These are phyloP conservation scores for Diutina rugosa DNA, from an alignment of 1,139 yeast genomes.

Conservation along the genomic window DNA sequence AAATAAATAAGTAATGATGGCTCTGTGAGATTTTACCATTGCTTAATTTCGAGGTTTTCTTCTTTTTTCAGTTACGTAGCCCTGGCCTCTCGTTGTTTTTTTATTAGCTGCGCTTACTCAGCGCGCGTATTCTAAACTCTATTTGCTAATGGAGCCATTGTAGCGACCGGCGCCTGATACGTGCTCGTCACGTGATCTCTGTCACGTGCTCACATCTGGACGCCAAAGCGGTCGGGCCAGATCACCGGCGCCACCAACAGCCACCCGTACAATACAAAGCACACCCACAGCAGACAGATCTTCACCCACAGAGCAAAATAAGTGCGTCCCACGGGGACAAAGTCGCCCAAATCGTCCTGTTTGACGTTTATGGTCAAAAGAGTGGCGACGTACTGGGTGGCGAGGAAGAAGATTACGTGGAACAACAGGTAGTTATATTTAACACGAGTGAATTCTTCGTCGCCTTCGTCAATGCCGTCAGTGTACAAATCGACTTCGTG, in stretches of 20 bases:
- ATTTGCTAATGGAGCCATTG: not conserved
- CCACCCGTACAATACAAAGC: constrained; percentile 82
- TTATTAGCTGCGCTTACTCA: too few relatives aligned
- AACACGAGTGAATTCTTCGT: constrained; percentile 56
- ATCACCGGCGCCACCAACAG: constrained; percentile 80
- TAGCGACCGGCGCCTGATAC: not conserved
- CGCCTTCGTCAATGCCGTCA: constrained; percentile 30
- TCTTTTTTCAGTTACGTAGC: too few relatives aligned
- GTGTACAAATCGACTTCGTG: constrained; percentile 52
- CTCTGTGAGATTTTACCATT: too few relatives aligned
- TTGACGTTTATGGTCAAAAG: constrained; percentile 83
- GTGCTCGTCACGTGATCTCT: not conserved
- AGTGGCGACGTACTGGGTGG: constrained; percentile 96
- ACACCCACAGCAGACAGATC: constrained; percentile 84
- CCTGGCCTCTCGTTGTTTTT: too few relatives aligned
- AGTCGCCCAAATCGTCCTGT: constrained; percentile 74
- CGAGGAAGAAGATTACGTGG: constrained; percentile 84
- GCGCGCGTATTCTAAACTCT: not conserved
- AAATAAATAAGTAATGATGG: too few relatives aligned
- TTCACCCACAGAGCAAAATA: constrained; percentile 94
- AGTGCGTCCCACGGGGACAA: constrained; percentile 94
- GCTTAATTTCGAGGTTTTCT: too few relatives aligned
- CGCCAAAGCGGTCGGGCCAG: constrained; percentile 71
- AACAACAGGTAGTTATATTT: constrained; percentile 82
- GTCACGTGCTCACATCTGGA: not conserved